Percentiles rank a stretch among this genome's conserved stretches.
Conservation (phyloP, 306 rosid species). For the Alnus glutinosa region DNA sequence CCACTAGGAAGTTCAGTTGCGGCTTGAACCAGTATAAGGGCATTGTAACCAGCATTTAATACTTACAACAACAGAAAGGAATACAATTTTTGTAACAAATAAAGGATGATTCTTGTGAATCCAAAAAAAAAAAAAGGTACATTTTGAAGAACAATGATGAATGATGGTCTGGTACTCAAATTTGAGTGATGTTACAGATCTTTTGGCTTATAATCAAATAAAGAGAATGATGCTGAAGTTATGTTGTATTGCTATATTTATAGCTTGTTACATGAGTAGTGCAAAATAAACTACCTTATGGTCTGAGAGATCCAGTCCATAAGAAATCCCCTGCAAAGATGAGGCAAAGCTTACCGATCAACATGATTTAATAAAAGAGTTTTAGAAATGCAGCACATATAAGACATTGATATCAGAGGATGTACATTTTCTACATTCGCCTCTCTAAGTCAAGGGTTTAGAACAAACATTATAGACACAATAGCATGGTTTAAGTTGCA, state of each 20-base stretch:
- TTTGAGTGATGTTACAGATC: neutral
- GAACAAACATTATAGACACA: neutral
- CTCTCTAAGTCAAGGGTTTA: neutral
- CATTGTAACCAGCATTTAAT: neutral
- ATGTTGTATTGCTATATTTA: neutral
- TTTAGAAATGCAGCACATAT: neutral
- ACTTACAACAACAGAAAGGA: neutral
- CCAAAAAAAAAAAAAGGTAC: neutral
- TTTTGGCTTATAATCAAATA: neutral
- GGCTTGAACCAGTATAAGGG: neutral
- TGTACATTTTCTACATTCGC: neutral
- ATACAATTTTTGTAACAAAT: neutral
- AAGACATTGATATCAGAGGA: neutral
- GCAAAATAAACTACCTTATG: constrained; percentile 37
- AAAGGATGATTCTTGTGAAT: neutral
- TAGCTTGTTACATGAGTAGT: neutral
- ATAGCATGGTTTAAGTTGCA: neutral
- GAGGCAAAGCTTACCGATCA: neutral
- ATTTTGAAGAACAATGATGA: neutral
- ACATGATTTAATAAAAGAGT: neutral
- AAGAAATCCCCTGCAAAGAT: constrained; percentile 53
- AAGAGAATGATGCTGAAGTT: neutral
- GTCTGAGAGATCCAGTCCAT: constrained; percentile 37
- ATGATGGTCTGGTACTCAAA: neutral
- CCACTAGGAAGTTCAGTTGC: neutral